A percentile compares a stretch with the other conserved stretches of the same genome.
These are phyloP conservation scores for Xylariaceae sp. DNA, from an alignment of 2,329 filamentous ascomycete genomes.

Conservation along the genomic window DNA sequence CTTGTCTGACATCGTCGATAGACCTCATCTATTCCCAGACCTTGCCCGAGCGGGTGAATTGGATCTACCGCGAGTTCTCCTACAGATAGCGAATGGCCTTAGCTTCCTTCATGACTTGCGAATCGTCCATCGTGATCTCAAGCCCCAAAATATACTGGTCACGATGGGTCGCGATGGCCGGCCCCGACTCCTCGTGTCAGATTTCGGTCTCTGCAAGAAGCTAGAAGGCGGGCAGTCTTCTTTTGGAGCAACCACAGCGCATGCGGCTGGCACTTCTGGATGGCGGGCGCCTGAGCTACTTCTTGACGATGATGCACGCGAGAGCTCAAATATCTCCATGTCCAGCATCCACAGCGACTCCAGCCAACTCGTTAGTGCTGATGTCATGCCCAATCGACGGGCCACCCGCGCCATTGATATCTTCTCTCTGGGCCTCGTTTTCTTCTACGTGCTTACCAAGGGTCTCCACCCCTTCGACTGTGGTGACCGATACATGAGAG, in stretches of 20 bases:
- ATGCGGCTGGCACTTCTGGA: conserved; percentile 90
- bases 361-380: conserved; percentile 63
- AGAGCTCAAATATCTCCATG: conserved; percentile 50
- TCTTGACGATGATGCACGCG: conserved; percentile 74
- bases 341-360: conserved; percentile 67
- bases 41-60: conserved; percentile 75
- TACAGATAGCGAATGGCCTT: conserved; percentile 89
- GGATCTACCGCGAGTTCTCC: conserved; percentile 80
- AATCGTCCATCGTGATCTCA: conserved; percentile 96
- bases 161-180: conserved; percentile 72
- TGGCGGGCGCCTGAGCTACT: conserved; percentile 97
- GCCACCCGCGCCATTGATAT: conserved; percentile 97
- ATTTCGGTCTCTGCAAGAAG: conserved; percentile 98
- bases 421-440: conserved; percentile 96
- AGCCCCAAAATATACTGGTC: conserved; percentile 96
- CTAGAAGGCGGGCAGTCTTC: conserved; percentile 93
- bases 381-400: conserved; percentile 71
- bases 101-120: conserved; percentile 88
- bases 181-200: conserved; percentile 90
- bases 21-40: conserved; percentile 69
- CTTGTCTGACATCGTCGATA: conserved; percentile 87
- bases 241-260: conserved; percentile 90
- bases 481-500: conserved; percentile 91
- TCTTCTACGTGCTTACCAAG: conserved; percentile 96
- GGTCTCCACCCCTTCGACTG: conserved; percentile 94